phyloP scores from a whole-genome alignment of 805 yeast species.

The Blastobotrys peoriensis region DNA sequence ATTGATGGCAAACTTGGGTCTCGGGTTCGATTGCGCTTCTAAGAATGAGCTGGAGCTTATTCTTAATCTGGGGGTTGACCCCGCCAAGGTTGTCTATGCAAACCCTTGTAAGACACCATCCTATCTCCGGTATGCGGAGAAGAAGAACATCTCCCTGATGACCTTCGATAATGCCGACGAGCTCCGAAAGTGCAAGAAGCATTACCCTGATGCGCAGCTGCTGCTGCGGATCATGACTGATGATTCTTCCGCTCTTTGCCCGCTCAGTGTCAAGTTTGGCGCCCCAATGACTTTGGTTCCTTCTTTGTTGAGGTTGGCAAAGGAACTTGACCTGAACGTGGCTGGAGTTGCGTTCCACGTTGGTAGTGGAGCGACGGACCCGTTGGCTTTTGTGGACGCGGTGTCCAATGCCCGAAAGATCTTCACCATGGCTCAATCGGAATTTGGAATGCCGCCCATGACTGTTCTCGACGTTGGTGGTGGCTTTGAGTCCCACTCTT shows the following conservation, averaged over 20 bases:
- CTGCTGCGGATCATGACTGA: conserved; percentile 83
- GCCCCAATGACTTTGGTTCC: conserved; percentile 54
- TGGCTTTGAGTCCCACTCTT: conserved; percentile 64
- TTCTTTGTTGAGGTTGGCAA: conserved; percentile 54
- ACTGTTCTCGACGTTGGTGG: conserved; percentile 83
- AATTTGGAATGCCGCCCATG: conserved; percentile 42
- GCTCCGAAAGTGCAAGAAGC: conserved; percentile 60
- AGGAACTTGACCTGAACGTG: conserved; percentile 54
- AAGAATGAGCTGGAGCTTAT: conserved; percentile 68
- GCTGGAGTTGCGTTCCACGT: conserved; percentile 92
- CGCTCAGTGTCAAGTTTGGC: conserved; percentile 84
- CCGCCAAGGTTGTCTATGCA: conserved; percentile 76
- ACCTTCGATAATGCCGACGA: conserved; percentile 90
- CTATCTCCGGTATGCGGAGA: conserved; percentile 65
- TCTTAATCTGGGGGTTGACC: conserved; percentile 53
- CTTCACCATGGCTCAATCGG: conserved; percentile 49
- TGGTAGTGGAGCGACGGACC: conserved; percentile 87
- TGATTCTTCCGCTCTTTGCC: conserved; percentile 81
- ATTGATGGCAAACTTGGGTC: conserved; percentile 54
- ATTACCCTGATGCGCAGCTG: conserved; percentile 63
- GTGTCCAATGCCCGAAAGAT: conserved; percentile 61
- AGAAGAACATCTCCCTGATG: conserved; percentile 54
- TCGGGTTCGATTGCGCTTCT: conserved; percentile 91
- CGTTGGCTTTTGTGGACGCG: conserved; percentile 60
- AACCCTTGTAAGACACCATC: conserved; percentile 92